A percentile compares a stretch with the other conserved stretches of the same genome.
phyloP scores from a whole-genome alignment of 805 yeast genomes.

The Hanseniaspora vineae region DNA sequence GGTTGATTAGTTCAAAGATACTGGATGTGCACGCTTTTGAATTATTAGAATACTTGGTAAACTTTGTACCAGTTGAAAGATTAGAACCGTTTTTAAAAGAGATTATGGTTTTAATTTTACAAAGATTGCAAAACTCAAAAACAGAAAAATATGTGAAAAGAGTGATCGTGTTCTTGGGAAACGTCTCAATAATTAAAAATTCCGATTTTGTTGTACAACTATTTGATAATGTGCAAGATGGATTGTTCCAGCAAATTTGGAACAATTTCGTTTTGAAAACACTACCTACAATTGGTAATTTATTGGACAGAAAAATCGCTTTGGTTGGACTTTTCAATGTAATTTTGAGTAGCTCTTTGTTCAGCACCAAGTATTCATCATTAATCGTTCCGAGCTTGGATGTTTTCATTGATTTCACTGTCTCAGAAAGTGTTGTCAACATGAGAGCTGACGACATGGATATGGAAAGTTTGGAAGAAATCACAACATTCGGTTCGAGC shows the following conservation, averaged over 20 bases:
- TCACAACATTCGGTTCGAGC: conserved; percentile 74
- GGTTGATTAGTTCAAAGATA: conserved; percentile 70
- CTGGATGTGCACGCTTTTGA: conserved; percentile 82
- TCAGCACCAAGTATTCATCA: conserved; percentile 30
- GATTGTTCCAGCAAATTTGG: conserved; percentile 38
- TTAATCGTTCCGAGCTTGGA: conserved; percentile 32
- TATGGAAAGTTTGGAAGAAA: conserved; percentile 47
- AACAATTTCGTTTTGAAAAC: conserved; percentile 29
- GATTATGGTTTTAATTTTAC: conserved; percentile 62
- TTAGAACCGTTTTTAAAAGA: conserved; percentile 50
- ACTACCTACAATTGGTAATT: conserved; percentile 33
- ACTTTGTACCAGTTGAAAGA: conserved; percentile 36
- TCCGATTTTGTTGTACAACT: conserved; percentile 47
- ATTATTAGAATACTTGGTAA: conserved; percentile 54
- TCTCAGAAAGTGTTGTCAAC: conserved; percentile 27
- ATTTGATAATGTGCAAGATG: conserved; percentile 55
- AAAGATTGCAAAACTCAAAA: conserved; percentile 66
- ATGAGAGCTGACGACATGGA: conserved; percentile 27
- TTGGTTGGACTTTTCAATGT: conserved; percentile 37
- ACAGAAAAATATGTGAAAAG: conserved; percentile 72
- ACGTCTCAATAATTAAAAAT: conserved; percentile 33
- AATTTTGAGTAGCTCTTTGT: conserved; percentile 21
- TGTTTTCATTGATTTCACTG: conserved; percentile 27
- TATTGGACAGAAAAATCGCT: conserved; percentile 42
- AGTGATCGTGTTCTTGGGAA: conserved; percentile 50